phyloP scores from a whole-genome alignment of 108 stramenopile species.

The Nannochloropsis salina region DNA sequence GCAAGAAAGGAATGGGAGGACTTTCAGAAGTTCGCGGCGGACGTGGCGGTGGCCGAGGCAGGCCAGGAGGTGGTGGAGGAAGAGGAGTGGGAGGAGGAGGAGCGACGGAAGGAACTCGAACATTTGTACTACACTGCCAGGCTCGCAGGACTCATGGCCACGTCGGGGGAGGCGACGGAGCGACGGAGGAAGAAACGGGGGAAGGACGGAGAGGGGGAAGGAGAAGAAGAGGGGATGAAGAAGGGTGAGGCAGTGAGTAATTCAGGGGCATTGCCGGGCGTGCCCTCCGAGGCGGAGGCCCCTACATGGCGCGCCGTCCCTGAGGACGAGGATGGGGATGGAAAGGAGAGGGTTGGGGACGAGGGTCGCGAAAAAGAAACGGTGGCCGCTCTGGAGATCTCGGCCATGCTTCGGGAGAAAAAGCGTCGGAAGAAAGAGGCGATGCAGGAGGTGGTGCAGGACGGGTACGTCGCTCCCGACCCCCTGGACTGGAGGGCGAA shows the following conservation, averaged over 20 bases:
- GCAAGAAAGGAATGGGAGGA: constrained; percentile 41
- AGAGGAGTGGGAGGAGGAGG: constrained; percentile 38
- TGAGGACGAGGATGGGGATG: background rate
- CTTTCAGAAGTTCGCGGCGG: constrained; percentile 42
- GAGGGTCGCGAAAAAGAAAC: background rate
- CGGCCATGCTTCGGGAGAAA: constrained; percentile 38
- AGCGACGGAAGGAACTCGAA: constrained; percentile 45
- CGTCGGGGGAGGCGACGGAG: background rate
- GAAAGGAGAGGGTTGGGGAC: background rate
- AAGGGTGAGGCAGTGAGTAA: constrained; percentile 21
- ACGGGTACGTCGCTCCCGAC: constrained; percentile 44
- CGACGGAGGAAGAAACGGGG: constrained; percentile 22
- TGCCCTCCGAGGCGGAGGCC: background rate
- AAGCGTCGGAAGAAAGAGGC: constrained; percentile 39
- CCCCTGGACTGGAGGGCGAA: constrained; percentile 49
- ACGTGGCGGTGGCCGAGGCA: constrained; percentile 33
- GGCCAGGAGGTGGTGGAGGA: constrained; percentile 41
- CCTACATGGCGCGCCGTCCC: background rate
- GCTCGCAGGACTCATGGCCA: background rate
- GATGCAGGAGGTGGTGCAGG: constrained; percentile 36
- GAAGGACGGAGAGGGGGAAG: constrained; percentile 26
- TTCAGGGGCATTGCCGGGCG: background rate
- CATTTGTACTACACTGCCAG: constrained; percentile 30
- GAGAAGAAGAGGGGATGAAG: constrained; percentile 31
- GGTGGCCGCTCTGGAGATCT: constrained; percentile 36